phyloP scores from a whole-genome alignment of 768 basidiomycete genomes.

The Boletus bicolor region DNA sequence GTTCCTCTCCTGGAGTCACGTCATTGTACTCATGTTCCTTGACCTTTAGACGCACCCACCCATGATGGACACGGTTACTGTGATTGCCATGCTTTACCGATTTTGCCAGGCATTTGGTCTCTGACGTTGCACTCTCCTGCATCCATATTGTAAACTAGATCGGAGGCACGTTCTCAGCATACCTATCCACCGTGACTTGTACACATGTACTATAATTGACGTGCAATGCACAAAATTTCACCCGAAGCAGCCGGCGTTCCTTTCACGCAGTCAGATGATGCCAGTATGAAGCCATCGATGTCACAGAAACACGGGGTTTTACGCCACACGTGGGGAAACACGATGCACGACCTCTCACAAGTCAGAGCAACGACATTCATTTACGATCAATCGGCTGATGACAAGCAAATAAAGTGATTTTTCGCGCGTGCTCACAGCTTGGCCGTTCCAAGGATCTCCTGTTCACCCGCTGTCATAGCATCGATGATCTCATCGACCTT shows the following conservation, averaged over 20 bases:
- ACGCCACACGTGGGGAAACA: conserved; percentile 33
- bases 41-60: conserved; percentile 72
- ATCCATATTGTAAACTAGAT: conserved; percentile 33
- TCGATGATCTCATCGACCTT: conserved; percentile 80
- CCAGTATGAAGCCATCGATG: conserved; percentile 14
- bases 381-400: conserved; percentile 31
- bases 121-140: conserved; percentile 29
- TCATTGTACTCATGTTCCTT: conserved; percentile 24
- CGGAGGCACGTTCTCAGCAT: conserved; percentile 29
- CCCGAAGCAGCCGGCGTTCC: conserved; percentile 20
- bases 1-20: conserved; percentile 16
- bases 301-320: conserved; percentile 29
- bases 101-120: conserved; percentile 58
- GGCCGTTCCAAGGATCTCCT: conserved; percentile 42
- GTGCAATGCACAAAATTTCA: conserved; percentile 25
- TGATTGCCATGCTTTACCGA: conserved; percentile 83
- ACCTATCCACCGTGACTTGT: conserved; percentile 27
- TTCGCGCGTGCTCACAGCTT: conserved; percentile 51
- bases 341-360: conserved; percentile 27
- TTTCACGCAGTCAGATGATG: conserved; percentile 22
- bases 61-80: conserved; percentile 85
- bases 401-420: conserved; percentile 27
- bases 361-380: conserved; percentile 17
- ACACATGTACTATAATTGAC: conserved; percentile 33
- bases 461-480: conserved; percentile 53